Evolutionary conservation across 306 rosid species (phyloP).

Genomic region (Cucumis hystrix): DNA sequence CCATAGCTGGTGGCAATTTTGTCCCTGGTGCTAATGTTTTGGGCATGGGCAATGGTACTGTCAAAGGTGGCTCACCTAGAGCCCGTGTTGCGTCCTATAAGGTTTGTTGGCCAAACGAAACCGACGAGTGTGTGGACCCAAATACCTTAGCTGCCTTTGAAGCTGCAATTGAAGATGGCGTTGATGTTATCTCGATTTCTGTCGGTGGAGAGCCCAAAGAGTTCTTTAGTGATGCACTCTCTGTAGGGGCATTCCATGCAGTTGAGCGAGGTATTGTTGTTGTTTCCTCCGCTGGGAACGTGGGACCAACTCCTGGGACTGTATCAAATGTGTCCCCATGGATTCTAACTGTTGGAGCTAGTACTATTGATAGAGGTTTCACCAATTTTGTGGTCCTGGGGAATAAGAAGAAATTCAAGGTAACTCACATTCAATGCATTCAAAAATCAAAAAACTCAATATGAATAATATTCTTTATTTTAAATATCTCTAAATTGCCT

Average conservation of each 20-base stretch:
- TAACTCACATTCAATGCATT: neutral
- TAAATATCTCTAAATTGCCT: neutral
- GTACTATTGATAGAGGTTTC: constrained; percentile 57
- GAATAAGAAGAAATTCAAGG: constrained; percentile 11
- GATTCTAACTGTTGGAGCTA: constrained; percentile 78
- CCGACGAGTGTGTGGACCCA: constrained; percentile 40
- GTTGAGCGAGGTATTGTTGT: constrained; percentile 50
- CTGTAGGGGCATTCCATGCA: constrained; percentile 53
- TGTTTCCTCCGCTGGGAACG: constrained; percentile 70
- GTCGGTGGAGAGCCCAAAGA: constrained; percentile 35
- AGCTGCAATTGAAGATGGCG: constrained; percentile 75
- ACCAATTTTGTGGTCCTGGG: constrained; percentile 32
- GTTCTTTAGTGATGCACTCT: constrained; percentile 42
- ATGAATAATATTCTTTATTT: neutral
- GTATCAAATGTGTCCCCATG: constrained; percentile 72
- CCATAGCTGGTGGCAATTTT: constrained; percentile 6
- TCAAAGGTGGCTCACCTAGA: constrained; percentile 66
- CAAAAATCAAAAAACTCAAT: neutral
- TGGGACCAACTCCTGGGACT: constrained; percentile 44
- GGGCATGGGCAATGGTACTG: constrained; percentile 54
- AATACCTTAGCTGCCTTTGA: constrained; percentile 76
- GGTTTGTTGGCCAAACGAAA: constrained; percentile 60
- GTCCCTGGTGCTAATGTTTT: constrained; percentile 7
- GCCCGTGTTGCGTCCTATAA: constrained; percentile 70
- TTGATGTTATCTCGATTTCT: constrained; percentile 53